These are phyloP conservation scores for Cutaneotrichosporon spelunceum DNA, from an alignment of 1,284 basidiomycete genomes.

Conservation along the genomic window DNA sequence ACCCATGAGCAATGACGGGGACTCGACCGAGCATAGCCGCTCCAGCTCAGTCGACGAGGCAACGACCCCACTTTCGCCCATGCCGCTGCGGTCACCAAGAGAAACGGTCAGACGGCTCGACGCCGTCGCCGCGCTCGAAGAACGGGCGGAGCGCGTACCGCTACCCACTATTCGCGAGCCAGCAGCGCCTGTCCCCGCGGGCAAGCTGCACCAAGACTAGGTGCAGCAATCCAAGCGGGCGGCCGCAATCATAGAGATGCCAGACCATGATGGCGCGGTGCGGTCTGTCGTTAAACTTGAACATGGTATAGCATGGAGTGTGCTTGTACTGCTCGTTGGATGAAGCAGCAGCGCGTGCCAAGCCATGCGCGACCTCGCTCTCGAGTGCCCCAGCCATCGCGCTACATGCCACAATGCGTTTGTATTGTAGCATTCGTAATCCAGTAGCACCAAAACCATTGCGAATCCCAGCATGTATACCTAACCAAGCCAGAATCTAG, in stretches of 20 bases:
- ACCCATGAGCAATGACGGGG: neutral
- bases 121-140: neutral
- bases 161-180: neutral
- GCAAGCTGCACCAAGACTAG: neutral
- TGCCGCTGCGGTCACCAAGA: neutral
- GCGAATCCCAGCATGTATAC: constrained; percentile 4
- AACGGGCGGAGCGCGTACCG: neutral
- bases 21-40: constrained; percentile 3
- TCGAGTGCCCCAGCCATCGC: too few species aligned
- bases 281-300: too few species aligned
- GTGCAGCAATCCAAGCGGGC: too few species aligned
- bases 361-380: too few species aligned
- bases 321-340: too few species aligned
- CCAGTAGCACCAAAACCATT: neutral
- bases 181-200: neutral
- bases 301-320: too few species aligned
- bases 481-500: neutral
- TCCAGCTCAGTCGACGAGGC: neutral
- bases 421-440: neutral
- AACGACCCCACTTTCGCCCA: neutral
- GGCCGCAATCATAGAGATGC: too few species aligned
- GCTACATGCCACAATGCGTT: too few species aligned
- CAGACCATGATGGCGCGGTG: too few species aligned
- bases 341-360: too few species aligned
- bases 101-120: neutral